These are phyloP conservation scores for Cladorrhinum samala DNA, from an alignment of 495 filamentous ascomycete species.

Conservation along the genomic window DNA sequence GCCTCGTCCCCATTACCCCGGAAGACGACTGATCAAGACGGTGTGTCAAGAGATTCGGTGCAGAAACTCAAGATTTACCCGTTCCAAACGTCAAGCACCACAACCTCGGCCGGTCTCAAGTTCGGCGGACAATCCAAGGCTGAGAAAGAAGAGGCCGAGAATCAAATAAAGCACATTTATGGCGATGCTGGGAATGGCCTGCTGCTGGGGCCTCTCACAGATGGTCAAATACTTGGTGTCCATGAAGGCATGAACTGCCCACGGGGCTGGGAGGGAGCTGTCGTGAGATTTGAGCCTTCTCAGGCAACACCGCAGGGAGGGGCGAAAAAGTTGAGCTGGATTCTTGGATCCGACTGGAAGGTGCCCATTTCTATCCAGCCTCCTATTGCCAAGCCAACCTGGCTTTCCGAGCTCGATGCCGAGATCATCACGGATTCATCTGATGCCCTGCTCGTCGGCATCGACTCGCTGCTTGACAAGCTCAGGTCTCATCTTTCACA, in stretches of 20 bases:
- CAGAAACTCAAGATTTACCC: slow-evolving; percentile 70
- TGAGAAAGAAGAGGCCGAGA: slow-evolving; percentile 61
- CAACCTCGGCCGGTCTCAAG: slow-evolving; percentile 59
- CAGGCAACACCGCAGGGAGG: slow-evolving; percentile 35
- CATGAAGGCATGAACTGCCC: slow-evolving; percentile 33
- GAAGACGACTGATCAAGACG: slow-evolving; percentile 24
- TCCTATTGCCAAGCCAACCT: slow-evolving; percentile 55
- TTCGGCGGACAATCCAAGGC: slow-evolving; percentile 83
- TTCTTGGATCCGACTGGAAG: slow-evolving; percentile 67
- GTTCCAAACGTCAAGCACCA: slow-evolving; percentile 52
- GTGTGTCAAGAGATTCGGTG: slow-evolving; percentile 23
- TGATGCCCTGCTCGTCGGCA: slow-evolving; percentile 68
- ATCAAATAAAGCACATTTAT: slow-evolving; percentile 51
- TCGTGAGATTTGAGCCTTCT: slow-evolving; percentile 64
- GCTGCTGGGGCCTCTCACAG: slow-evolving; percentile 80
- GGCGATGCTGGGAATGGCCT: slow-evolving; percentile 52
- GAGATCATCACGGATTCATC: slow-evolving; percentile 47
- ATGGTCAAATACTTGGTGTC: slow-evolving; percentile 67
- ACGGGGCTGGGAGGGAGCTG: slow-evolving; percentile 63
- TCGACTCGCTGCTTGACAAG: slow-evolving; percentile 68
- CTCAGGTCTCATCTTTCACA: slow-evolving; percentile 68
- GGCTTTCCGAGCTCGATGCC: slow-evolving; percentile 39
- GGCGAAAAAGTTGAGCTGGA: slow-evolving; percentile 60
- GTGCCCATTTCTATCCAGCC: slow-evolving; percentile 65
- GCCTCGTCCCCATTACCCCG: slow-evolving; percentile 32